Evolutionary conservation across 2,329 filamentous ascomycete genomes (phyloP).

Genomic region (Raffaelea albimanens): DNA sequence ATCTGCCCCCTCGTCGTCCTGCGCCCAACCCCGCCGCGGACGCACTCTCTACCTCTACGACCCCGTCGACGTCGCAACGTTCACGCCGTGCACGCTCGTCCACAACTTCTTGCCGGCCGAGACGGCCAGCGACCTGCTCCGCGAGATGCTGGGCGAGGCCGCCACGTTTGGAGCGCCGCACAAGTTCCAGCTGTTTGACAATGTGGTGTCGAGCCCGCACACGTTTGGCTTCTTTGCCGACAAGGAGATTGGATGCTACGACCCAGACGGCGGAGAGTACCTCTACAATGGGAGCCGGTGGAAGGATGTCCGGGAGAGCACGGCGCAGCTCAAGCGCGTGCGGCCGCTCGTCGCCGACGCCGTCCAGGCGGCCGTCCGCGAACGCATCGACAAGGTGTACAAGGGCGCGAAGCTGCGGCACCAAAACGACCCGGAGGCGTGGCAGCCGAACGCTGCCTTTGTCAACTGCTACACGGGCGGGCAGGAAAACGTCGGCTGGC

Average conservation of each 20-base stretch:
- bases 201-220: slow-evolving; percentile 76
- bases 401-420: slow-evolving; percentile 65
- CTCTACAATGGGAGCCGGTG: slow-evolving; percentile 73
- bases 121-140: slow-evolving; percentile 63
- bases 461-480: slow-evolving; percentile 89
- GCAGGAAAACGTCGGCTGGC: slow-evolving; percentile 78
- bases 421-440: slow-evolving; percentile 57
- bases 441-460: slow-evolving; percentile 83
- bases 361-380: slow-evolving; percentile 69
- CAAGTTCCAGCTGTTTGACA: slow-evolving; percentile 78
- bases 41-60: slow-evolving; percentile 77
- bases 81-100: slow-evolving; percentile 86
- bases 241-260: slow-evolving; percentile 57
- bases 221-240: slow-evolving; percentile 78
- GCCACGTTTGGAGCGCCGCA: slow-evolving; percentile 53
- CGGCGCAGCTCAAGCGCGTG: slow-evolving; percentile 62
- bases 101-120: slow-evolving; percentile 75
- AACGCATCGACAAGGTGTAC: slow-evolving; percentile 59
- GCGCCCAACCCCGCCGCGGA: slow-evolving; percentile 49
- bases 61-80: slow-evolving; percentile 66
- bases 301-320: slow-evolving; percentile 67
- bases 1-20: neutral
- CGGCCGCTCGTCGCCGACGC: slow-evolving; percentile 60
- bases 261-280: slow-evolving; percentile 34
- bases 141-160: slow-evolving; percentile 61